Conservation (phyloP, 345 rosid genomes). For the Eucalyptus curtisii region DNA sequence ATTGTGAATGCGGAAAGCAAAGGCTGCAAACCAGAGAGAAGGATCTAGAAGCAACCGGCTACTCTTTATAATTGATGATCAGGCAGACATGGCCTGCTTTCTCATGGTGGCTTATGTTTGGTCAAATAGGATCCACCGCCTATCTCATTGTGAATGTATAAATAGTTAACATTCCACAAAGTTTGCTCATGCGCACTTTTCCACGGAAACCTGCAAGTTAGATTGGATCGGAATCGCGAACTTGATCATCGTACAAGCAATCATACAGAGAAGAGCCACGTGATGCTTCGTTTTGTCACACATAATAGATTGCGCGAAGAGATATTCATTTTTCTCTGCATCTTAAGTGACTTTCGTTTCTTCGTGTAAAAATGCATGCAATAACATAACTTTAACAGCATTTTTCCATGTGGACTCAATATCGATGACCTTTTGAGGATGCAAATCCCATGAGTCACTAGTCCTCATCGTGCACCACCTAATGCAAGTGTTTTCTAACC, state of each 20-base stretch:
- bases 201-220: background rate
- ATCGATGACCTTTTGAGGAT: background rate
- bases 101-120: background rate
- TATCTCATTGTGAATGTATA: background rate
- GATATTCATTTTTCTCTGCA: background rate
- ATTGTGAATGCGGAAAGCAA: background rate
- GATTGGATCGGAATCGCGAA: background rate
- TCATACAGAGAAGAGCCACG: background rate
- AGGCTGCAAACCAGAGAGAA: background rate
- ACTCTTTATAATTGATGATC: background rate
- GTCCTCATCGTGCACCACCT: background rate
- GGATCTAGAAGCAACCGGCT: background rate
- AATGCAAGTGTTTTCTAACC: background rate
- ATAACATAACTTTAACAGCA: background rate
- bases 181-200: background rate
- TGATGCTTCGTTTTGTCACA: accelerated
- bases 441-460: background rate
- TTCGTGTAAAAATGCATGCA: background rate
- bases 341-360: background rate
- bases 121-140: background rate
- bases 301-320: background rate
- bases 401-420: background rate
- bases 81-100: background rate
- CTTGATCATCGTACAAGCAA: background rate
- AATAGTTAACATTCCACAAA: background rate